phyloP scores from a whole-genome alignment of 495 filamentous ascomycete genomes.

The Saxophila tyrrhenica region DNA sequence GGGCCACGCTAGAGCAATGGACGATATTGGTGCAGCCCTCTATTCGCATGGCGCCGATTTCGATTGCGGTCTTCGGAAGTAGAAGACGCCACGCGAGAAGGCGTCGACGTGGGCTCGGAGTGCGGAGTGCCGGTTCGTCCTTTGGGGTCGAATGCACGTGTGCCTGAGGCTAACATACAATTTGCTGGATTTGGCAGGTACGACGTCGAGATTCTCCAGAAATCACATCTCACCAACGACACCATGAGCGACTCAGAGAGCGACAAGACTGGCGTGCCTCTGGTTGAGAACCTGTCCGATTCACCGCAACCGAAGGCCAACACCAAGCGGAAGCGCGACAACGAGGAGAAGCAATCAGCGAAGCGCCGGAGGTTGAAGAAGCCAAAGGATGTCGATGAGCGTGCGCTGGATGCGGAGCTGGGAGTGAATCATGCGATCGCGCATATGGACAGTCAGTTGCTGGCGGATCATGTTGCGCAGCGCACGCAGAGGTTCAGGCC shows the following conservation, averaged over 20 bases:
- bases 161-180: too few relatives aligned
- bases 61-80: too few relatives aligned
- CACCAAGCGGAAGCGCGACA: constrained; percentile 28
- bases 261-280: constrained; percentile 18
- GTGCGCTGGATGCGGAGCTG: constrained; percentile 46
- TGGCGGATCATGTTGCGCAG: constrained; percentile 82
- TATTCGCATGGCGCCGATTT: background rate
- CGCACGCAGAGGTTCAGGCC: constrained; percentile 64
- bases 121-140: too few relatives aligned
- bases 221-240: background rate
- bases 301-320: constrained; percentile 6
- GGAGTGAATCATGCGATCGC: constrained; percentile 72
- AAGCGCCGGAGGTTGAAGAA: constrained; percentile 44
- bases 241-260: constrained; percentile 27
- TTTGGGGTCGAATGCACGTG: too few relatives aligned
- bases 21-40: background rate
- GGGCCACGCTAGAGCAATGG: background rate
- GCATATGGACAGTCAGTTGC: constrained; percentile 64
- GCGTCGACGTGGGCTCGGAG: too few relatives aligned
- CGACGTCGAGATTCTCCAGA: too few relatives aligned
- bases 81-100: too few relatives aligned
- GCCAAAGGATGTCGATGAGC: constrained; percentile 42
- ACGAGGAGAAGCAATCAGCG: constrained; percentile 34
- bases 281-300: constrained; percentile 19
- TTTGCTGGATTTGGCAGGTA: too few relatives aligned